These are phyloP conservation scores for Podaxis pistillaris DNA, from an alignment of 768 basidiomycete genomes.

Conservation along the genomic window DNA sequence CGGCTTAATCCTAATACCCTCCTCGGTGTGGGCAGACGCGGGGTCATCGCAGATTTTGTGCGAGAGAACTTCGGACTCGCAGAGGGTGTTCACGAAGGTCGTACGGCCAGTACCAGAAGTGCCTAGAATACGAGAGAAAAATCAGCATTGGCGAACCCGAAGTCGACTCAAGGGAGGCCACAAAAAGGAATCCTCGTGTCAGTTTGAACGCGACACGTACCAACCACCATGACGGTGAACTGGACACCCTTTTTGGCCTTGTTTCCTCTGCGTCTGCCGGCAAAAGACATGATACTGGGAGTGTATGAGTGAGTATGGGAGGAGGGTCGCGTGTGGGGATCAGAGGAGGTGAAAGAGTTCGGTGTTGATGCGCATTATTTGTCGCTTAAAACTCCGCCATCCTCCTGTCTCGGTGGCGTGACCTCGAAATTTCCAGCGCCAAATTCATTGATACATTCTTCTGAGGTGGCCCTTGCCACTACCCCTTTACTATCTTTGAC, in stretches of 20 bases:
- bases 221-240: constrained; percentile 97
- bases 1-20: constrained; percentile 93
- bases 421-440: constrained; percentile 20
- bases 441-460: constrained; percentile 7
- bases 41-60: constrained; percentile 88
- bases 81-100: constrained; percentile 99
- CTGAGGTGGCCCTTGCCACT: neutral
- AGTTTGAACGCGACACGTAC: constrained; percentile 47
- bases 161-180: constrained; percentile 9
- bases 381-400: constrained; percentile 39
- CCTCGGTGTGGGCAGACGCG: constrained; percentile 89
- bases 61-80: constrained; percentile 87
- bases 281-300: constrained; percentile 67
- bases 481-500: neutral
- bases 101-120: constrained; percentile 97
- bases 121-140: constrained; percentile 48
- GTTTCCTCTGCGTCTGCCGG: constrained; percentile 83
- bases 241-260: constrained; percentile 99
- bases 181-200: constrained; percentile 12
- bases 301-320: constrained; percentile 15
- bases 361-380: constrained; percentile 29
- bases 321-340: constrained; percentile 21
- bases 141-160: constrained; percentile 20
- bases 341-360: constrained; percentile 26
- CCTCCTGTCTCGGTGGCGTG: constrained; percentile 24